Conservation (phyloP, 1,284 basidiomycete species). For the Heterobasidion irregulare region DNA sequence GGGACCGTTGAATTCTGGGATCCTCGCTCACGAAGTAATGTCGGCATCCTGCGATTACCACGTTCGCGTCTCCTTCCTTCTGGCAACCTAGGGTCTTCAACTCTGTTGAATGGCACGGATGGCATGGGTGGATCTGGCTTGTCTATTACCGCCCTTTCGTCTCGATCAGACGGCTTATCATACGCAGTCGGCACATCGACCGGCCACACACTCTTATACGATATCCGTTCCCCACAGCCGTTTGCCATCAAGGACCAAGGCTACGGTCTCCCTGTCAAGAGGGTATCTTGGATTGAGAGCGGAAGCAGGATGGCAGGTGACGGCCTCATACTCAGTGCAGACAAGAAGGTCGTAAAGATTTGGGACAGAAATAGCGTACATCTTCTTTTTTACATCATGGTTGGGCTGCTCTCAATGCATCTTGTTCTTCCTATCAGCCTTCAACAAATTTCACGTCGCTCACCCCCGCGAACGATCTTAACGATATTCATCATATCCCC, state of each 20-base stretch:
- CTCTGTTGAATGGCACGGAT: constrained; percentile 34
- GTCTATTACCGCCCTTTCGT: constrained; percentile 80
- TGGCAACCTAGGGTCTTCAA: constrained; percentile 24
- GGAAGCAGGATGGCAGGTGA: constrained; percentile 79
- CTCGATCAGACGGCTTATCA: constrained; percentile 82
- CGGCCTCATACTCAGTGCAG: constrained; percentile 81
- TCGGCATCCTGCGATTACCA: constrained; percentile 77
- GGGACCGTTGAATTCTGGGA: constrained; percentile 97
- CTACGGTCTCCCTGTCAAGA: constrained; percentile 88
- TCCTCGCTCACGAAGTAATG: constrained; percentile 73
- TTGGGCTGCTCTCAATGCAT: neutral
- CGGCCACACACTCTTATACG: constrained; percentile 92
- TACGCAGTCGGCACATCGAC: constrained; percentile 93
- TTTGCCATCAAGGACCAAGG: constrained; percentile 96
- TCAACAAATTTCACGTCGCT: constrained; percentile 87
- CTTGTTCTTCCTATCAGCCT: constrained; percentile 39
- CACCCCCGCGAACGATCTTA: constrained; percentile 83
- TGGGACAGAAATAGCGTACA: constrained; percentile 83
- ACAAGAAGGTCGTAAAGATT: constrained; percentile 93
- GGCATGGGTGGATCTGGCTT: constrained; percentile 20
- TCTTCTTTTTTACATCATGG: constrained; percentile 11
- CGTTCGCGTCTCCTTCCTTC: constrained; percentile 45
- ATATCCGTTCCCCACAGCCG: constrained; percentile 79
- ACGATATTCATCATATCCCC: constrained; percentile 84
- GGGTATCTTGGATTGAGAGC: constrained; percentile 86